phyloP scores from a whole-genome alignment of 345 rosid species.

The Arabis hirsuta region DNA sequence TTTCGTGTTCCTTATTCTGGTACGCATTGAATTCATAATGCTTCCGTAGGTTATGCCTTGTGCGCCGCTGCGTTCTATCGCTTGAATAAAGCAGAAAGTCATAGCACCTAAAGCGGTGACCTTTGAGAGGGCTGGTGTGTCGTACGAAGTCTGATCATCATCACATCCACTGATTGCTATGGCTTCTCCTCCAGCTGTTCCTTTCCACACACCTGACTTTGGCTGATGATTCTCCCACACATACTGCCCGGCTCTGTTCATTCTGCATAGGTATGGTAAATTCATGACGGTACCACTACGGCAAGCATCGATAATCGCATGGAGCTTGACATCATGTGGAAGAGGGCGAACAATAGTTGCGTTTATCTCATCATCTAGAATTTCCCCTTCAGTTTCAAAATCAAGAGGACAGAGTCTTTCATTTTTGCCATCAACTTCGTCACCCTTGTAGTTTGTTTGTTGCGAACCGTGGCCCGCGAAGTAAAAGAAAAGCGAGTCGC shows the following conservation, averaged over 20 bases:
- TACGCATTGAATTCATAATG: slow-evolving; percentile 69
- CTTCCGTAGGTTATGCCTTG: slow-evolving; percentile 73
- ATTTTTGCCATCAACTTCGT: slow-evolving; percentile 82
- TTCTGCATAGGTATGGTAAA: slow-evolving; percentile 81
- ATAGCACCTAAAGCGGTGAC: slow-evolving; percentile 85
- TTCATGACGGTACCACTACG: slow-evolving; percentile 89
- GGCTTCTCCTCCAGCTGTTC: slow-evolving; percentile 90
- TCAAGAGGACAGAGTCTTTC: slow-evolving; percentile 88
- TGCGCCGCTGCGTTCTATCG: slow-evolving; percentile 59
- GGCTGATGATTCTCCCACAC: slow-evolving; percentile 89
- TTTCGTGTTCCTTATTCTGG: too few relatives aligned
- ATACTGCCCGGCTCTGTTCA: slow-evolving; percentile 74
- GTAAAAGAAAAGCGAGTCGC: slow-evolving; percentile 87
- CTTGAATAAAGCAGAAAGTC: slow-evolving; percentile 94
- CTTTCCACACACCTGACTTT: slow-evolving; percentile 76
- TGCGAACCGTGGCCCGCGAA: slow-evolving; percentile 86
- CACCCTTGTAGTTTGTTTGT: slow-evolving; percentile 72
- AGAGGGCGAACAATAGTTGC: slow-evolving; percentile 76
- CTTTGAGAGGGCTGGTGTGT: slow-evolving; percentile 77
- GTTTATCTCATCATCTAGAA: slow-evolving; percentile 88
- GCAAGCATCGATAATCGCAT: slow-evolving; percentile 82
- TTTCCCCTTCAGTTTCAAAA: slow-evolving; percentile 89
- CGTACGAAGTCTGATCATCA: slow-evolving; percentile 84
- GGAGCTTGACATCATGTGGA: slow-evolving; percentile 75
- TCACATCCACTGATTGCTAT: slow-evolving; percentile 88